These are phyloP conservation scores for Volvariella volvacea DNA, from an alignment of 1,284 basidiomycete genomes.

Conservation along the genomic window DNA sequence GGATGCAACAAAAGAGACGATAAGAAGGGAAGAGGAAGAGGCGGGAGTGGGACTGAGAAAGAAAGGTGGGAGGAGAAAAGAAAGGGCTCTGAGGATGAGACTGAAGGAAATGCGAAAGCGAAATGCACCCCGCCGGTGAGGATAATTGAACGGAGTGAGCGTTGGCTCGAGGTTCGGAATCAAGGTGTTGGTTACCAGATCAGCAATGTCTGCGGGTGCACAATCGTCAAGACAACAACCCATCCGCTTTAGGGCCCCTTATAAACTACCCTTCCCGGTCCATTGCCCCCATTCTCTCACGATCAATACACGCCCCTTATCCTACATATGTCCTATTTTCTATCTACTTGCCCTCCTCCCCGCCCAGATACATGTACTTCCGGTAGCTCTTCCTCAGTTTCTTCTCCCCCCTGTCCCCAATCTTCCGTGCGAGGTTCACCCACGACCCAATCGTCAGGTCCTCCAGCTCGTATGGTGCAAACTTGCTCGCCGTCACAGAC, in stretches of 20 bases:
- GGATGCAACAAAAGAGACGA: constrained; percentile 5
- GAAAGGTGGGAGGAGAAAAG: constrained; percentile 15
- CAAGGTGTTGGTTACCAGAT: constrained; percentile 28
- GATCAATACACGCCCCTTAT: constrained; percentile 7
- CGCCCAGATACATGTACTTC: constrained; percentile 66
- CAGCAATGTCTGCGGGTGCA: constrained; percentile 19
- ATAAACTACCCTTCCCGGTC: not conserved
- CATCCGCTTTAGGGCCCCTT: constrained; percentile 12
- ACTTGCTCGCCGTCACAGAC: constrained; percentile 40
- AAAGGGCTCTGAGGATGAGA: constrained; percentile 13
- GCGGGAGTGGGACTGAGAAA: constrained; percentile 7
- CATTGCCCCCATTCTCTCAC: not conserved
- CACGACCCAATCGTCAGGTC: constrained; percentile 80
- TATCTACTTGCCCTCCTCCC: constrained; percentile 29
- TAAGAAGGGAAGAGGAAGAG: constrained; percentile 12
- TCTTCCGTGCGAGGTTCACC: constrained; percentile 60
- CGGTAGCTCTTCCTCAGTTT: constrained; percentile 63
- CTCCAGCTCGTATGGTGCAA: constrained; percentile 62
- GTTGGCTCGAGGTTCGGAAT: constrained; percentile 23
- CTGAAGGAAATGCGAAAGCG: constrained; percentile 9
- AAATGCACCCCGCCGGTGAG: constrained; percentile 20
- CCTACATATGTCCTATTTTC: constrained; percentile 11
- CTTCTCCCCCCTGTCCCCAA: constrained; percentile 49
- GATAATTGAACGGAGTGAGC: constrained; percentile 26
- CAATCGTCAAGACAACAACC: constrained; percentile 66